Evolutionary conservation across 352 stramenopile species (phyloP), one percentile per base, ranked within the genome.

Genomic region (Phytopythium aichiense): DNA sequence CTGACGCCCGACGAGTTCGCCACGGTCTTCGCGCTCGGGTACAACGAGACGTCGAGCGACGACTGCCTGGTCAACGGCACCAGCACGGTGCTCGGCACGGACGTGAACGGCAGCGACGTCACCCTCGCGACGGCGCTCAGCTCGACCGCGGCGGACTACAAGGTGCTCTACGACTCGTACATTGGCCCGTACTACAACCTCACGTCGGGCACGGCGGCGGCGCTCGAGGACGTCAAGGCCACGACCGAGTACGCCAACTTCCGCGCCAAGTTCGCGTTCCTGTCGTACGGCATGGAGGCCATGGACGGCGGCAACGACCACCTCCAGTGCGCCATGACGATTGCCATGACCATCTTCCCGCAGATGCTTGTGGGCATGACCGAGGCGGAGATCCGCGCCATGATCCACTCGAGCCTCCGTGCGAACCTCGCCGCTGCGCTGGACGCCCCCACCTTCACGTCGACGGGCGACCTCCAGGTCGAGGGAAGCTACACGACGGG

Each of bases 321-420:
- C 64, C 55, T 64, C 25, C 33, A 71, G 33, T 88, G 76, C 50
- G 42, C 69, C 6, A 62, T 71, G 64, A 77, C 38, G 1, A 81
- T 86, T 57, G 74, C 67, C 28, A 84, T 86, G 76, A 84, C 74
- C 20, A 66, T 86, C n/a, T 76, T 84, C 64, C 72, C 79, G 8
- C 72, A 84, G 37, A 57, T 84, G 56, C 67, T 88, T 6, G 61
- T 84, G 0, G 79, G 79, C 16, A 88, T 88, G 79, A 81, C 66
- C 3, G 65, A 78, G 30, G 56, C 60, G 12, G 79, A 88, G 67
- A 79, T 86, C 56, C 76, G 73, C 58, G 55, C 42, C 7, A 58
- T 87, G 16, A 86, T 88, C 61, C 65, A 59, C 12, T 64, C 66
- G 1, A 86, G 76, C 50, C 67, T 87, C 45, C 74, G 79, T 5